Percentiles rank a stretch among this genome's conserved stretches.
phyloP scores from a whole-genome alignment of 768 basidiomycete species.

The Tulasnella sp. region DNA sequence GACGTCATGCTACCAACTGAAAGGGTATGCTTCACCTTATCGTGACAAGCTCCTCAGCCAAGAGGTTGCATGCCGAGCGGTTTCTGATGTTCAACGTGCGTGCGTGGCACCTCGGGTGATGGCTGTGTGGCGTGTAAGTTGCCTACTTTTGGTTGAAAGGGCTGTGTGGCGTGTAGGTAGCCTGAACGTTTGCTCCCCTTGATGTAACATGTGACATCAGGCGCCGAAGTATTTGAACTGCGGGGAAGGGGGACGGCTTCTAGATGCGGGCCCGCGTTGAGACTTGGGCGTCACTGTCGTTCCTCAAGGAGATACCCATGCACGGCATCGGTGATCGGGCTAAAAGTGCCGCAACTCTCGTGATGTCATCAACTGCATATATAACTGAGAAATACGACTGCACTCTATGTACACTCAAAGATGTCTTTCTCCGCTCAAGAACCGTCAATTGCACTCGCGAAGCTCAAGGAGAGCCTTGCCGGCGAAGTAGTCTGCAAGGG shows the following conservation, averaged over 20 bases:
- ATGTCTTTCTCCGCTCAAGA: not conserved
- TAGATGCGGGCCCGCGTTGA: not conserved
- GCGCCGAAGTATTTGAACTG: not conserved
- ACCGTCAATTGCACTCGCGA: not conserved
- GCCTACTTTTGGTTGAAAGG: too few relatives aligned
- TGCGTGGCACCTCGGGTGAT: too few relatives aligned
- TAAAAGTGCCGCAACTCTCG: not conserved
- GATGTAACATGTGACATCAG: not conserved
- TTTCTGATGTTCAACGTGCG: too few relatives aligned
- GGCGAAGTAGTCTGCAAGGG: not conserved
- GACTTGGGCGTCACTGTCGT: not conserved
- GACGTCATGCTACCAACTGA: too few relatives aligned
- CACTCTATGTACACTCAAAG: not conserved
- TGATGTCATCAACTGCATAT: not conserved
- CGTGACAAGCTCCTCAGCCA: too few relatives aligned
- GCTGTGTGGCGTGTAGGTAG: too few relatives aligned
- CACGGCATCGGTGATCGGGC: not conserved
- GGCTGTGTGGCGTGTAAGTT: too few relatives aligned
- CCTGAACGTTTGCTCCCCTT: not conserved
- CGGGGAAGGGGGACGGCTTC: not conserved
- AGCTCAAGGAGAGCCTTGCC: not conserved
- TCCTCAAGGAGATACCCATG: not conserved
- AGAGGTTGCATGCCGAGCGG: too few relatives aligned
- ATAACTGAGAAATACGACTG: not conserved
- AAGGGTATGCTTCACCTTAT: too few relatives aligned